Conservation (phyloP, 139 green algal genomes). For the Dunaliella primolecta region DNA sequence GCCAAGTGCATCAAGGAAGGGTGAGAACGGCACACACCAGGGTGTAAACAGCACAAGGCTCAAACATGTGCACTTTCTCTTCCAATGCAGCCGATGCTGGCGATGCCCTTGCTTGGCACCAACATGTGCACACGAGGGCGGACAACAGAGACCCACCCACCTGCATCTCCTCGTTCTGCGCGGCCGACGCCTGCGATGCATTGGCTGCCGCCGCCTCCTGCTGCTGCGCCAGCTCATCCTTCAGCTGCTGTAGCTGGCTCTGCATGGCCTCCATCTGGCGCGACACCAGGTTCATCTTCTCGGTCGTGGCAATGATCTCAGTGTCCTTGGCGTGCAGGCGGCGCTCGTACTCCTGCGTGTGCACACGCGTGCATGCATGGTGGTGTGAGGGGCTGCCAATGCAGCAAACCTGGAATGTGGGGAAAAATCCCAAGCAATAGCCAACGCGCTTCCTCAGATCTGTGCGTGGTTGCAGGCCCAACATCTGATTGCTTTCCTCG, state of each 20-base stretch:
- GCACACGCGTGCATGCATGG: slow-evolving; percentile 5
- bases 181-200: background rate
- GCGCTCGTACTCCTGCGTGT: slow-evolving; percentile 79
- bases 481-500: background rate
- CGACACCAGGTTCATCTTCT: slow-evolving; percentile 17
- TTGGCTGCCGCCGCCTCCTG: background rate
- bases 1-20: too few relatives aligned
- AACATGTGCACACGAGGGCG: too few relatives aligned
- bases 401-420: background rate
- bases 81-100: too few relatives aligned
- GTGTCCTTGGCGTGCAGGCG: slow-evolving; percentile 76
- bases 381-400: background rate
- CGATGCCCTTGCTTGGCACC: too few relatives aligned
- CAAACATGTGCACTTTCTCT: too few relatives aligned
- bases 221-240: slow-evolving; percentile 22
- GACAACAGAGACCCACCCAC: too few relatives aligned
- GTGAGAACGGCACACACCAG: too few relatives aligned
- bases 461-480: slow-evolving; percentile 1
- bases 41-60: too few relatives aligned
- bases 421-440: too few relatives aligned
- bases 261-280: slow-evolving; percentile 19
- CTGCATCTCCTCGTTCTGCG: background rate
- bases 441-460: too few relatives aligned
- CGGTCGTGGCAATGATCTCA: slow-evolving; percentile 52
- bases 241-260: slow-evolving; percentile 31